phyloP scores from a whole-genome alignment of 2,329 filamentous ascomycete genomes.

The Curvularia verruculosa region DNA sequence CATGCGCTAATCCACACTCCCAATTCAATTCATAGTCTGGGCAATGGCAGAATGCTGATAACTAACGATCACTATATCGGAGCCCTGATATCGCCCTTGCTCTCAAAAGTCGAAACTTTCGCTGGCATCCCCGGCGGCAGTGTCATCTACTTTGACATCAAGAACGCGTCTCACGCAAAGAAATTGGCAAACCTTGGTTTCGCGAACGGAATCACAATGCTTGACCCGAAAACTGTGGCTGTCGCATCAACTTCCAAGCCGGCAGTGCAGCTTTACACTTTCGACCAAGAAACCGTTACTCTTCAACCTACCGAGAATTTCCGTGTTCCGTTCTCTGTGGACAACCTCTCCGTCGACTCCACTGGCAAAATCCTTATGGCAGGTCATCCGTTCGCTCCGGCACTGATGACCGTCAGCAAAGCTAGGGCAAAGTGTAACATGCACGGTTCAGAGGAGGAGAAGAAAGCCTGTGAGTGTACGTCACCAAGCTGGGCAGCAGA shows the following conservation, averaged over 20 bases:
- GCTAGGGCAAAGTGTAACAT: conserved; percentile 27
- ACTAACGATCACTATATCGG: conserved; percentile 54
- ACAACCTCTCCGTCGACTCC: conserved; percentile 50
- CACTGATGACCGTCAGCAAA: conserved; percentile 32
- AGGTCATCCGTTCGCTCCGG: conserved; percentile 50
- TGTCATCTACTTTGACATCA: conserved; percentile 46
- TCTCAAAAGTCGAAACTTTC: conserved; percentile 50
- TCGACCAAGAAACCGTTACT: conserved; percentile 7
- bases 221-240: conserved; percentile 48
- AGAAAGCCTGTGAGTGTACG: conserved; percentile 33
- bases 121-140: conserved; percentile 45
- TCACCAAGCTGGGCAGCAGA: conserved; percentile 49
- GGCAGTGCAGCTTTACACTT: conserved; percentile 46
- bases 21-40: conserved; percentile 49
- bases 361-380: conserved; percentile 50
- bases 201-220: conserved; percentile 50
- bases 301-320: conserved; percentile 22
- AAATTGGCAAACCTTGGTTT: conserved; percentile 47
- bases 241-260: conserved; percentile 48
- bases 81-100: conserved; percentile 27
- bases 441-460: conserved; percentile 23
- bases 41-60: conserved; percentile 42
- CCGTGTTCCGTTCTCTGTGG: conserved; percentile 43
- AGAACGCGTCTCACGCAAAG: conserved; percentile 14
- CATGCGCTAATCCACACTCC: conserved; percentile 46